phyloP scores from a whole-genome alignment of 148 eudicot species.

The Camellia sinensis region DNA sequence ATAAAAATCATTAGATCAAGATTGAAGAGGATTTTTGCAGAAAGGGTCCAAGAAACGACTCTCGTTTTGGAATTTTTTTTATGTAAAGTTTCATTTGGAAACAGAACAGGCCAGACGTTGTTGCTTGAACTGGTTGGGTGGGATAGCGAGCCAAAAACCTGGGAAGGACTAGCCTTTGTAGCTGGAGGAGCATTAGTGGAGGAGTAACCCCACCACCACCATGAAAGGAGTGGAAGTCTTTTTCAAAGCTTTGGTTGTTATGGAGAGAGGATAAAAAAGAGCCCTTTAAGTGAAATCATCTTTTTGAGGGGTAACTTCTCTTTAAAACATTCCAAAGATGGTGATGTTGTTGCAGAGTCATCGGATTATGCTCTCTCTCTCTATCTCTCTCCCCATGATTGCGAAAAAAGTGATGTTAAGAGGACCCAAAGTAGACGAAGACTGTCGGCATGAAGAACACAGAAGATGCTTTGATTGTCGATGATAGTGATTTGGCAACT shows the following conservation, averaged over 20 bases:
- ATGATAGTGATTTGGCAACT: constrained; percentile 22
- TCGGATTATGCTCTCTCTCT: constrained; percentile 16
- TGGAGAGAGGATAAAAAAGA: constrained; percentile 2
- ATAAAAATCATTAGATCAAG: background rate
- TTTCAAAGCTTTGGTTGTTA: constrained; percentile 27
- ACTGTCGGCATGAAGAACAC: constrained; percentile 34
- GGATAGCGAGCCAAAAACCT: background rate
- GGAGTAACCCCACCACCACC: constrained; percentile 27
- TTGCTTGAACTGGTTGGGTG: constrained; percentile 2
- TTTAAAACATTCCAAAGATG: constrained; percentile 37
- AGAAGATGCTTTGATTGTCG: constrained; percentile 25
- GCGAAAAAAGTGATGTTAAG: constrained; percentile 21
- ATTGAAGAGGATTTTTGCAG: background rate
- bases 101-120: background rate
- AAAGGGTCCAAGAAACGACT: constrained; percentile 11
- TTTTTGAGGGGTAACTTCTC: constrained; percentile 25
- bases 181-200: constrained; percentile 19
- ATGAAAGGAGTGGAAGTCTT: constrained; percentile 31
- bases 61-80: background rate
- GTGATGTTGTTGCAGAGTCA: constrained; percentile 26
- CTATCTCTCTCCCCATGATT: constrained; percentile 24
- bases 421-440: constrained; percentile 35
- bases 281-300: constrained; percentile 23
- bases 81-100: constrained; percentile 3
- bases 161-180: constrained; percentile 9